Base-by-base conservation (phyloP, 306 rosid genomes). In the Malus orientalis region DNA sequence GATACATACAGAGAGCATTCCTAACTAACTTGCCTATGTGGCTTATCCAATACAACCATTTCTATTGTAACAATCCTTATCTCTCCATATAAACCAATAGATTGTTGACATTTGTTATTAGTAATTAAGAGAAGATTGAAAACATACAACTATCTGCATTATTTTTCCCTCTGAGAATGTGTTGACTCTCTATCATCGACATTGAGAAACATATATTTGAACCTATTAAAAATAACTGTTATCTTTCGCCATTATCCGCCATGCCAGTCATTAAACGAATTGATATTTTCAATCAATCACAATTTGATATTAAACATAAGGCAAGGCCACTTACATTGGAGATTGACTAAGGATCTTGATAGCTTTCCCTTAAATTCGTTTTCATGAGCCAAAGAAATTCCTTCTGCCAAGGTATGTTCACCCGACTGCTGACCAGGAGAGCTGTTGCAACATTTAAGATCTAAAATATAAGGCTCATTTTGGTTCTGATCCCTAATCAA, bases 401-500 rank as follows among this genome's bases (percentile, higher is more conserved):
- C 98, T 81, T 95, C 93, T 13, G 82, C 81, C 73, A 90, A 83
- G 86, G 81, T 85, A 33, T 33, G 67, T 77, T 88, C 80, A 85
- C 96, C 25, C 15, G 75, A 78, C 92, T 84, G 22, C 92, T 84
- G 13, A 92, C 97, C 78, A 90, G 47, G 29, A 92, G 90, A 67
- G 95, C 89, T 9, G 97, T 97, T 14, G 92, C 96, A 9, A 96
- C 97, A 84, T 94, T 94, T 65, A 92, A 79, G 86, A 94, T 74
- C 29, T 27, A 27, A 27, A 27, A 27, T 27, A 27, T 27, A 27
- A 27, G 29, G 29, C 0, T 27, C 29, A 27, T 27, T 27, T 27
- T 27, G 29, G 3, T 27, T 27, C 3, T 27, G 29, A 27, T 27
- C 29, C 29, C 3, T 27, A 27, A 27, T 27, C 29, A 27, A 27